Evolutionary conservation across 2,329 filamentous ascomycete genomes (phyloP).

Genomic region (Cordyceps cicadae): DNA sequence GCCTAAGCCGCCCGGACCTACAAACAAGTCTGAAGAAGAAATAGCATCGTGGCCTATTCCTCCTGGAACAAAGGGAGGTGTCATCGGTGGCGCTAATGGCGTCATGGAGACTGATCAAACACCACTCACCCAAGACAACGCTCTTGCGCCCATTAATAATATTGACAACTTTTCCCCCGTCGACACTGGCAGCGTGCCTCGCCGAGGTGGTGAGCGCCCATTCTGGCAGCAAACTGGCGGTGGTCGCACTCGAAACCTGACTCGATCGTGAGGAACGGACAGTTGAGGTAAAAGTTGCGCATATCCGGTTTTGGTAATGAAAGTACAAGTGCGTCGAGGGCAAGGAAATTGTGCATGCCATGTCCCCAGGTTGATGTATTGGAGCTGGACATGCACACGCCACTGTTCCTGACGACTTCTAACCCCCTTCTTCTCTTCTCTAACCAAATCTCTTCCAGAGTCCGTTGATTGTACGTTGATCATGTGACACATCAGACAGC

Average conservation of each 20-base stretch:
- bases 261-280: conserved; percentile 7
- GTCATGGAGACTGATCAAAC: not conserved
- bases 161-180: not conserved
- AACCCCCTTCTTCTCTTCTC: not conserved
- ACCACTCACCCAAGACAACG: not conserved
- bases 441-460: not conserved
- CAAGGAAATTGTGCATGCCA: not conserved
- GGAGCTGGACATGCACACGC: not conserved
- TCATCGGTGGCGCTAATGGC: not conserved
- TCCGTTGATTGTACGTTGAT: not conserved
- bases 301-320: not conserved
- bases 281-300: not conserved
- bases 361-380: not conserved
- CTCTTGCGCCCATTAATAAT: not conserved
- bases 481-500: not conserved
- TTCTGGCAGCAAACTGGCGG: conserved; percentile 12
- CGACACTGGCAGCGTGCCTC: conserved; percentile 3
- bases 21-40: not conserved
- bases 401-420: not conserved
- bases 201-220: conserved; percentile 10
- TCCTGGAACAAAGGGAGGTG: not conserved
- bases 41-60: conserved; percentile 5
- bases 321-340: not conserved
- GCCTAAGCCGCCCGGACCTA: conserved; percentile 1
- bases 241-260: conserved; percentile 10